Evolutionary conservation across 371 early-diverging fungal species (phyloP).

Genomic region (Zychaea mexicana): DNA sequence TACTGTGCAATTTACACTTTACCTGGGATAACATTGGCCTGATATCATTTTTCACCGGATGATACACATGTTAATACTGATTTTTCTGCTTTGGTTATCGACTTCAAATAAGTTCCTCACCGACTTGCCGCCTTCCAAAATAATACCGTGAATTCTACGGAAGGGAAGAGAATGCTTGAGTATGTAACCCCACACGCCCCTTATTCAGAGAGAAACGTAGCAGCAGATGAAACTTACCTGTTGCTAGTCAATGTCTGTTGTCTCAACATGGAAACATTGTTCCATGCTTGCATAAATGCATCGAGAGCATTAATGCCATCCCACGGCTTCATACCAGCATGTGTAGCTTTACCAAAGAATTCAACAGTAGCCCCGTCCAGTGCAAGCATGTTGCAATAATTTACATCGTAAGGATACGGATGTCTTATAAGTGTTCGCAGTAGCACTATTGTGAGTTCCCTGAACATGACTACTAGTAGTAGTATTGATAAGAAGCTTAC

Average conservation of each 20-base stretch:
- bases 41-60: not conserved
- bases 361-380: conserved; percentile 27
- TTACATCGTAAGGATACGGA: conserved; percentile 1
- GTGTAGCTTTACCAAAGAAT: conserved; percentile 51
- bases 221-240: conserved; percentile 16
- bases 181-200: too few relatives aligned
- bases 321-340: conserved; percentile 57
- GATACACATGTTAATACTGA: not conserved
- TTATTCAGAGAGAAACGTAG: too few relatives aligned
- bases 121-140: conserved; percentile 68
- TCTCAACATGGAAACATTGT: conserved; percentile 66
- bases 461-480: too few relatives aligned
- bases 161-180: not conserved
- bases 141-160: conserved; percentile 71
- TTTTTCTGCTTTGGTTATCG: not conserved
- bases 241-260: conserved; percentile 71
- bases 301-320: conserved; percentile 79
- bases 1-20: too few relatives aligned
- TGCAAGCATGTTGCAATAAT: conserved; percentile 19
- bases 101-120: conserved; percentile 32
- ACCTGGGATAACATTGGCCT: conserved; percentile 36
- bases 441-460: not conserved
- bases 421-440: not conserved
- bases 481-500: conserved; percentile 17
- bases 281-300: conserved; percentile 65